Percentiles rank a stretch among this genome's conserved stretches.
phyloP scores from a whole-genome alignment of 768 basidiomycete genomes.

The Clitopilus hobsonii region DNA sequence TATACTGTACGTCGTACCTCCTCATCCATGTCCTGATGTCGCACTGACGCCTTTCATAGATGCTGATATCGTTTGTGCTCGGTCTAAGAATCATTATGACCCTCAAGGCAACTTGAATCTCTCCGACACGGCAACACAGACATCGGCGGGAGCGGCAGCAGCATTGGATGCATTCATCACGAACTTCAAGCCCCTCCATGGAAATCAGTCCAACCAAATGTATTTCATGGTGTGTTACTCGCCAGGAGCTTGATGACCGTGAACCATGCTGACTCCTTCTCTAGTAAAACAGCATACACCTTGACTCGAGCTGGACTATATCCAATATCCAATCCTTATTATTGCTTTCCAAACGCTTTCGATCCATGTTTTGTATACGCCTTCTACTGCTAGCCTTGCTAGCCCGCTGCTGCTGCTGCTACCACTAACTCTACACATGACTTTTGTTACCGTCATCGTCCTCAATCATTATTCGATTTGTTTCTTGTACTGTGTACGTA shows the following conservation, averaged over 20 bases:
- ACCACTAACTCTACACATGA: too few species aligned
- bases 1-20: slow-evolving; percentile 57
- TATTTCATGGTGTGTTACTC: slow-evolving; percentile 33
- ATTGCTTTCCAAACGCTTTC: too few species aligned
- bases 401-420: too few species aligned
- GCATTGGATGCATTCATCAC: slow-evolving; percentile 40
- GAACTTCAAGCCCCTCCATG: slow-evolving; percentile 43
- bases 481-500: too few species aligned
- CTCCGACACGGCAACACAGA: slow-evolving; percentile 33
- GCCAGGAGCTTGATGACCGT: not conserved
- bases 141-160: slow-evolving; percentile 21
- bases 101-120: slow-evolving; percentile 42
- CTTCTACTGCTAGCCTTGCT: too few species aligned
- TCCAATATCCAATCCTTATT: too few species aligned
- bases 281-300: too few species aligned
- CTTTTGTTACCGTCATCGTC: too few species aligned
- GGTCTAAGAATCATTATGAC: slow-evolving; percentile 61
- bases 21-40: not conserved
- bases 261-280: not conserved
- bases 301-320: too few species aligned
- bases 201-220: slow-evolving; percentile 28
- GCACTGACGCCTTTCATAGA: not conserved
- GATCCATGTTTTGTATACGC: too few species aligned
- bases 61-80: slow-evolving; percentile 26
- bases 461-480: too few species aligned